Conservation (phyloP, 2,329 filamentous ascomycete species). For the Akanthomyces muscarius region DNA sequence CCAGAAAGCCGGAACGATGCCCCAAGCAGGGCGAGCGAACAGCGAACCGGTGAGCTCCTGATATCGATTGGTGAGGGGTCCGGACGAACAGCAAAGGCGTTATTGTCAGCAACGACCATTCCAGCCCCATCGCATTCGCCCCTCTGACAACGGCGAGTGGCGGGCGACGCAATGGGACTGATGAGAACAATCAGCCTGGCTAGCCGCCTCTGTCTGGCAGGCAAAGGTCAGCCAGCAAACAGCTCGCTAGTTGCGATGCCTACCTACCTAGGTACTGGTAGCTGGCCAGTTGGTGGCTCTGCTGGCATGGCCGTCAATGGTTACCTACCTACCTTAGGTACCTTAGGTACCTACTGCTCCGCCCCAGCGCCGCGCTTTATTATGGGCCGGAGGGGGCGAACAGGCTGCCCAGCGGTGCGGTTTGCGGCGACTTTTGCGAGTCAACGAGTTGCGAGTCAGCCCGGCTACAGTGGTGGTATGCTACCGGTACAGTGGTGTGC, state of each 20-base stretch:
- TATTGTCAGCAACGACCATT: constrained; percentile 6
- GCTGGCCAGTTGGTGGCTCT: too few species aligned
- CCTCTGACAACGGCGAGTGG: not conserved
- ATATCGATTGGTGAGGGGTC: not conserved
- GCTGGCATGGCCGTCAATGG: not conserved
- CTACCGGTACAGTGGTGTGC: not conserved
- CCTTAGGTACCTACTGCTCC: not conserved
- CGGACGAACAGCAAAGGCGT: constrained; percentile 2
- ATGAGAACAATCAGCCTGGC: not conserved
- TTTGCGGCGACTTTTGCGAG: not conserved
- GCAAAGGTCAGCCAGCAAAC: not conserved
- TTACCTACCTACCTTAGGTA: too few species aligned
- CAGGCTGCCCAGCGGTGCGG: not conserved
- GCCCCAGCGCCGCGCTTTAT: constrained; percentile 2
- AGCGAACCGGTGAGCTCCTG: not conserved
- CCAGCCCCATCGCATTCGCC: not conserved
- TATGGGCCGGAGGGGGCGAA: constrained; percentile 6
- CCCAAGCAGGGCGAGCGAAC: not conserved
- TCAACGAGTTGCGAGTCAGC: constrained; percentile 11
- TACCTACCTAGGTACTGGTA: not conserved
- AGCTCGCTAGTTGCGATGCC: not conserved
- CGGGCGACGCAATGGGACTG: not conserved
- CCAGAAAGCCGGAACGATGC: not conserved
- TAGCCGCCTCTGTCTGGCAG: not conserved
- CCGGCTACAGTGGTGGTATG: not conserved